These are phyloP conservation scores for Trichoderma atrobrunneum DNA, from an alignment of 2,329 filamentous ascomycete species.

Conservation along the genomic window DNA sequence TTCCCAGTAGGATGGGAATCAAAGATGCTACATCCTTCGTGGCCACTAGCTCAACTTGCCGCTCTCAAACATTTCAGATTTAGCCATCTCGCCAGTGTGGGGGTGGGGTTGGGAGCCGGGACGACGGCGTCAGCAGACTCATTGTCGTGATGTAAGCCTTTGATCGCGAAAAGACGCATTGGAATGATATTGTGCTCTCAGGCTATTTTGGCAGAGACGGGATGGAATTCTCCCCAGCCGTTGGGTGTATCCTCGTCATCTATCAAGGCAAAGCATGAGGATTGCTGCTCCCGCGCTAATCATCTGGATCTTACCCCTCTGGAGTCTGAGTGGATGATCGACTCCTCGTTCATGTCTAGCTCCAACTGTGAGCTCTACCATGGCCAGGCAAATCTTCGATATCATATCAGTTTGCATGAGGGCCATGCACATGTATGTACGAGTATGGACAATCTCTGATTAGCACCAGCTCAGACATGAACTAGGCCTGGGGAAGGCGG, in stretches of 20 bases:
- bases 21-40: neutral
- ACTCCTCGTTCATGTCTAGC: neutral
- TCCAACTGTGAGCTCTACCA: neutral
- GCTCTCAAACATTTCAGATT: neutral
- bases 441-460: slow-evolving; percentile 4
- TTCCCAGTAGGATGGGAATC: neutral
- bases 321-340: neutral
- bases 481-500: slow-evolving; percentile 13
- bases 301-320: neutral
- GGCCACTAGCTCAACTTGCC: neutral
- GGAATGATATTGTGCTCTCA: neutral
- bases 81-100: slow-evolving; percentile 12
- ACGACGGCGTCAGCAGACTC: slow-evolving; percentile 10
- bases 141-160: slow-evolving; percentile 4
- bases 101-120: slow-evolving; percentile 8
- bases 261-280: neutral
- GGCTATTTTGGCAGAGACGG: neutral
- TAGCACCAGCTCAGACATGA: neutral
- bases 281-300: neutral
- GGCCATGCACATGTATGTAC: neutral
- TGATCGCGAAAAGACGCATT: slow-evolving; percentile 6
- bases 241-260: neutral
- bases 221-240: neutral
- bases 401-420: neutral
- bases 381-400: neutral